Base-by-base conservation (phyloP, 306 rosid species). In the Vicia faba region DNA sequence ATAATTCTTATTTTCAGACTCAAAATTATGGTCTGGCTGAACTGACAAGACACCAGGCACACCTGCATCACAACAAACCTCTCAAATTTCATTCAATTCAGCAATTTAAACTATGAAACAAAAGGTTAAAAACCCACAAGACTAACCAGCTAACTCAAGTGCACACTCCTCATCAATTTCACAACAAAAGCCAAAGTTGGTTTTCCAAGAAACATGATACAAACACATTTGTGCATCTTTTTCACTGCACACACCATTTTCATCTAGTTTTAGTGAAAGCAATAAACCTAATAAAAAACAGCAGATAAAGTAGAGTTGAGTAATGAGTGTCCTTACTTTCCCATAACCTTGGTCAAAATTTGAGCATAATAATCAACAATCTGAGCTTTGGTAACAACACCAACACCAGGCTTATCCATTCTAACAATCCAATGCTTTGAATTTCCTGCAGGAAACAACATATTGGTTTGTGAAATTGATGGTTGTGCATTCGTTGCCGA, bases 201-300 rank as follows among this genome's bases (percentile, higher is more conserved):
- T 61, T 71, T 81, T 85, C 98, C 96, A 92, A 55, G 96, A 89
- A 68, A 89, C 83, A 71, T 89, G 91, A 78, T 92, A 89, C 51
- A 92, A 84, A 62, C 96, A 92, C 96, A 86, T 92, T 43, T 92
- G 96, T 43, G 96, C 92, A 69, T 89, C 96, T 82, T 62, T 85
- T 70, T 84, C 95, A 69, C 96, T 92, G 61, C 84, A 84, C 14
- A 72, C 41, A 81, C 8, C 12, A 45, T 39, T 44, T 58, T 18
- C 26, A 48, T 13, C 26, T 67, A 81, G 45, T 41, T 48, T 38
- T 48, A 71, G 55, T 26, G 25, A 71, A 63, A 66, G 40, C 63
- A 70, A 68, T 28, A 65, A 67, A 74, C 45, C 20, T 7, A 9
- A 46, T 31, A 11, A 75, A 39, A 59, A 61, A 58, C 40, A 66